Conservation (phyloP, 2,329 filamentous ascomycete genomes). For the Colletotrichum lentis region DNA sequence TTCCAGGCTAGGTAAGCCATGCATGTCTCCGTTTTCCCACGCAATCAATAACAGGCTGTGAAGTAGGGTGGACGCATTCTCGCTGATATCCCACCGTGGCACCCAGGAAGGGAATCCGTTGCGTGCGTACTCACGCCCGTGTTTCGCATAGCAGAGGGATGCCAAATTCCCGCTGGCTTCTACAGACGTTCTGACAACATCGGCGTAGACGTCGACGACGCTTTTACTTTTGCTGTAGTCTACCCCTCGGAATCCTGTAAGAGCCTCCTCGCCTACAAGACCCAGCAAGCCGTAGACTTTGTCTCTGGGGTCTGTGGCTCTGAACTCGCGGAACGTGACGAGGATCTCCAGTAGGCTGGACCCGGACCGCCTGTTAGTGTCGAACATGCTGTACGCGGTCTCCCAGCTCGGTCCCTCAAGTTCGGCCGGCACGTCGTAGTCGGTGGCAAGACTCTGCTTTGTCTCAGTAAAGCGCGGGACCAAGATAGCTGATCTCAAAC, state of each 20-base stretch:
- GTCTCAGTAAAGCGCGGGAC: too few relatives aligned
- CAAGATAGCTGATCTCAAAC: too few relatives aligned
- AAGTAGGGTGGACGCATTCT: background rate
- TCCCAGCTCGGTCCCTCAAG: slow-evolving; percentile 10
- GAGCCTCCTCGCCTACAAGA: background rate
- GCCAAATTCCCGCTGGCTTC: background rate
- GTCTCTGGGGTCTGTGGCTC: slow-evolving; percentile 16
- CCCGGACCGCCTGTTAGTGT: slow-evolving; percentile 1
- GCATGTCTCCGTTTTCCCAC: slow-evolving; percentile 10
- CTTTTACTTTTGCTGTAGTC: slow-evolving; percentile 10
- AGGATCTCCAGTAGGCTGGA: slow-evolving; percentile 8
- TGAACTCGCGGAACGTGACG: slow-evolving; percentile 8
- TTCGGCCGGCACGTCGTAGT: slow-evolving; percentile 11
- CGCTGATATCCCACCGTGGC: slow-evolving; percentile 11
- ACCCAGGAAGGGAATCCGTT: slow-evolving; percentile 13
- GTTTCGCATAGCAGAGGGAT: slow-evolving; percentile 6
- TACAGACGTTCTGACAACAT: slow-evolving; percentile 4
- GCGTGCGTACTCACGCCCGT: background rate
- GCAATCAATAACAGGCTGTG: background rate
- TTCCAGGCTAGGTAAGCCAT: background rate
- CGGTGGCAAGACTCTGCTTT: slow-evolving; percentile 11
- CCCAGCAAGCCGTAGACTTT: slow-evolving; percentile 26
- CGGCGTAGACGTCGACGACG: slow-evolving; percentile 6
- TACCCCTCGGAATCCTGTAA: background rate
- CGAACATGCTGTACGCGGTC: slow-evolving; percentile 20